Percentiles rank a stretch among this genome's conserved stretches.
These are phyloP conservation scores for Alternaria rosae DNA, from an alignment of 2,329 filamentous ascomycete species.

Conservation along the genomic window DNA sequence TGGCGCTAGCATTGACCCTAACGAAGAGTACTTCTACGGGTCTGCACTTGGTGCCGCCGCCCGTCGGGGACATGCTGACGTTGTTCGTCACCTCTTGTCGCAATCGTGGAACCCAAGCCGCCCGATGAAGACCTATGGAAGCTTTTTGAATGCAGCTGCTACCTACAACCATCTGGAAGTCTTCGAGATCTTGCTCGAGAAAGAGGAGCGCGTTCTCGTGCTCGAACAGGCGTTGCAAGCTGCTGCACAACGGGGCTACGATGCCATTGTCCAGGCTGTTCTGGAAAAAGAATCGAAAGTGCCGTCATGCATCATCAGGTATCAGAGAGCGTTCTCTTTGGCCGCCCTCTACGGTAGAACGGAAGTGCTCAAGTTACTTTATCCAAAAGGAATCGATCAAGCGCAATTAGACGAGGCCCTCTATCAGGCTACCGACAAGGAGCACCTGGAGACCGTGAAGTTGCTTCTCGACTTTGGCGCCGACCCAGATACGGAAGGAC, in stretches of 20 bases:
- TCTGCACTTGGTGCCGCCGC: slow-evolving; percentile 29
- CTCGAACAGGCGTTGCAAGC: slow-evolving; percentile 32
- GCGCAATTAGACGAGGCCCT: slow-evolving; percentile 25
- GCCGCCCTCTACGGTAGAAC: slow-evolving; percentile 29
- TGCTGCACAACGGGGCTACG: slow-evolving; percentile 27
- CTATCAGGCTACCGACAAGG: slow-evolving; percentile 28
- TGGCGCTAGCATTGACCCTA: slow-evolving; percentile 28
- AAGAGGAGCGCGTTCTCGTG: slow-evolving; percentile 23
- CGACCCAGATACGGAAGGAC: slow-evolving; percentile 28
- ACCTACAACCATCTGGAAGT: slow-evolving; percentile 33
- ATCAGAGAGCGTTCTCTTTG: slow-evolving; percentile 29
- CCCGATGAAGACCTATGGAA: slow-evolving; percentile 28
- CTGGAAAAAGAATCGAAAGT: slow-evolving; percentile 15
- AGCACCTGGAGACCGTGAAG: slow-evolving; percentile 27
- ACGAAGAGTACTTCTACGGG: slow-evolving; percentile 31
- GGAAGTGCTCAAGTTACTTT: slow-evolving; percentile 23
- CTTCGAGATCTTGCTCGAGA: slow-evolving; percentile 23
- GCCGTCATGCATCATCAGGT: slow-evolving; percentile 10
- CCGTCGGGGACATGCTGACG: slow-evolving; percentile 25
- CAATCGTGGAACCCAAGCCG: slow-evolving; percentile 25
- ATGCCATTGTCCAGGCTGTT: slow-evolving; percentile 23
- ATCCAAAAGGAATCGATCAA: slow-evolving; percentile 17
- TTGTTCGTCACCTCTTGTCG: slow-evolving; percentile 26
- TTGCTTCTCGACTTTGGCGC: slow-evolving; percentile 30
- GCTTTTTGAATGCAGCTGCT: slow-evolving; percentile 28